Conservation (phyloP, 106 monocot species). For the Dendrobium officinale region DNA sequence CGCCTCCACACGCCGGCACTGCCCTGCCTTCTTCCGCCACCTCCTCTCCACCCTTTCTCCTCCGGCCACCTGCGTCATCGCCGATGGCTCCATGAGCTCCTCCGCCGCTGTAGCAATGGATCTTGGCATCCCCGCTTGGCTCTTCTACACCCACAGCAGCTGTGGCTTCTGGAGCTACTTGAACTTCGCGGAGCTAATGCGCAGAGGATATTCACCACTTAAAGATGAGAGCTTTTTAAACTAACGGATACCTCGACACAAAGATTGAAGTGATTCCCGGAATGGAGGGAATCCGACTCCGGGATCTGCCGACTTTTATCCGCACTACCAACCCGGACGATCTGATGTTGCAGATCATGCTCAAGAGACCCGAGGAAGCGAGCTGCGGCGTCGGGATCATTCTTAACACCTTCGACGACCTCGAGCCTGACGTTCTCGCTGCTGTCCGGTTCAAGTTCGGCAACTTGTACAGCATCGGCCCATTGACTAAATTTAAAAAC, state of each 20-base stretch:
- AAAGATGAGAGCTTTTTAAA: conserved; percentile 21
- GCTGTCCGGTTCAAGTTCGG: conserved; percentile 18
- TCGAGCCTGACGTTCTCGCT: conserved; percentile 30
- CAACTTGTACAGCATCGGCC: conserved; percentile 36
- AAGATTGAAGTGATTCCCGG: conserved; percentile 35
- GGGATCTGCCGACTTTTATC: conserved; percentile 39
- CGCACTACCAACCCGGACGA: conserved; percentile 27
- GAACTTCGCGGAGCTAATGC: not conserved
- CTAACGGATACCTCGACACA: conserved; percentile 39
- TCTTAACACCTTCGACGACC: conserved; percentile 49
- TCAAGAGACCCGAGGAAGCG: conserved; percentile 3
- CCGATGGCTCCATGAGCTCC: conserved; percentile 27
- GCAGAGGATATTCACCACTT: conserved; percentile 9
- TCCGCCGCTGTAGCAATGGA: conserved; percentile 8
- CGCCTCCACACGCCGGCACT: not conserved
- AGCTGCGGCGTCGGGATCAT: conserved; percentile 18
- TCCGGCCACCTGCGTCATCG: conserved; percentile 12
- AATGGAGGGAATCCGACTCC: conserved; percentile 27
- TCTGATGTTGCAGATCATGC: conserved; percentile 7
- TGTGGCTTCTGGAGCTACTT: conserved; percentile 19
- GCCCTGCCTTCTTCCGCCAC: conserved; percentile 3
- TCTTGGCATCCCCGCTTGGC: conserved; percentile 2
- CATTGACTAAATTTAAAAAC: conserved; percentile 9
- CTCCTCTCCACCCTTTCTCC: conserved; percentile 4
- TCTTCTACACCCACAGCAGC: conserved; percentile 19